A percentile compares a stretch with the other conserved stretches of the same genome.
Conservation (phyloP, 306 rosid species). For the Betula pendula region DNA sequence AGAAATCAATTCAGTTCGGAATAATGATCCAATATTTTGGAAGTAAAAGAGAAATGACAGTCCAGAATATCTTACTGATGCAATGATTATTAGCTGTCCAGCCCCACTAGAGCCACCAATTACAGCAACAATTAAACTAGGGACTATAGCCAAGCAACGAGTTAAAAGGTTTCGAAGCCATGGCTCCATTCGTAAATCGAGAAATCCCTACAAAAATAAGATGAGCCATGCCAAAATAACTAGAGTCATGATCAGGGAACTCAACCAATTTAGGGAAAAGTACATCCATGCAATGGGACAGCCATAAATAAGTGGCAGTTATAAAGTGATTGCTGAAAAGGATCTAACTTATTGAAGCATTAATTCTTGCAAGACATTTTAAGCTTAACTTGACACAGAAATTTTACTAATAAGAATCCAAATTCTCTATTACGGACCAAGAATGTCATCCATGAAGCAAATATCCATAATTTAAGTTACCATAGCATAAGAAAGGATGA, state of each 20-base stretch:
- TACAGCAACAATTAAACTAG: slow-evolving; percentile 83
- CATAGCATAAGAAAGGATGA: not conserved
- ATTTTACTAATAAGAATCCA: not conserved
- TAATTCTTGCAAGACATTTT: not conserved
- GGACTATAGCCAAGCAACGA: slow-evolving; percentile 87
- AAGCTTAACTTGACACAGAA: not conserved
- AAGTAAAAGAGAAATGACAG: slow-evolving; percentile 8
- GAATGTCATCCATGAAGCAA: not conserved
- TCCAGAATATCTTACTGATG: slow-evolving; percentile 69
- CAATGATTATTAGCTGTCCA: slow-evolving; percentile 84
- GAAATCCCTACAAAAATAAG: slow-evolving; percentile 68
- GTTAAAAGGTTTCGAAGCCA: slow-evolving; percentile 90
- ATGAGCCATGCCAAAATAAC: slow-evolving; percentile 9
- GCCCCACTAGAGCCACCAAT: slow-evolving; percentile 97
- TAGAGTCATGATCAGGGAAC: slow-evolving; percentile 4
- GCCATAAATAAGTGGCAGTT: not conserved
- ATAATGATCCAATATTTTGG: not conserved
- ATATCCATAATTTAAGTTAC: not conserved
- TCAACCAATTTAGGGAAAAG: not conserved
- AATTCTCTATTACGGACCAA: not conserved
- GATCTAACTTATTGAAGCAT: not conserved
- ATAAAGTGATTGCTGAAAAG: no score
- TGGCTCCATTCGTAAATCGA: slow-evolving; percentile 70
- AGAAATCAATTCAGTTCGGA: slow-evolving; percentile 11
- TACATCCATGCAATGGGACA: not conserved